A percentile compares a stretch with the other conserved stretches of the same genome.
Evolutionary conservation across 139 green algal genomes (phyloP).

Genomic region (Astrephomene gubernaculifera): DNA sequence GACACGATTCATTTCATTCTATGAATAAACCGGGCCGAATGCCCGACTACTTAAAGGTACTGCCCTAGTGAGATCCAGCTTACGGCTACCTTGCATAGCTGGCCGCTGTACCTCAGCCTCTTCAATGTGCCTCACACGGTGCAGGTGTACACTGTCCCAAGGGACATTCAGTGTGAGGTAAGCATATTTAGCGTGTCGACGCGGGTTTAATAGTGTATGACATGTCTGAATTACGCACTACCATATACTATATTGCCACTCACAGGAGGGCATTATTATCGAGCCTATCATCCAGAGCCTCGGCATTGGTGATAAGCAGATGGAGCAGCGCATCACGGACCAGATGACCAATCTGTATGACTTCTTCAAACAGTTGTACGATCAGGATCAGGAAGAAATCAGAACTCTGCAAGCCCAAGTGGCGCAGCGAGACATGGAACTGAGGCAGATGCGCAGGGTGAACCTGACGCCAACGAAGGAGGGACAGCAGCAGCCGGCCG

Average conservation of each 20-base stretch:
- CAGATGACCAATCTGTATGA: conserved; percentile 53
- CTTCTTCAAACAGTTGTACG: conserved; percentile 55
- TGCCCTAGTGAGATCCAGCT: too few species aligned
- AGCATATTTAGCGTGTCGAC: not conserved
- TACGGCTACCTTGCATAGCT: too few species aligned
- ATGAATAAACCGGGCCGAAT: not conserved
- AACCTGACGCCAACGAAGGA: not conserved
- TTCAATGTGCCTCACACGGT: not conserved
- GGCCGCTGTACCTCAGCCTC: not conserved
- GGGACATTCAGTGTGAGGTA: conserved; percentile 26
- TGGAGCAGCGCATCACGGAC: conserved; percentile 38
- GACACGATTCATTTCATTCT: conserved; percentile 9
- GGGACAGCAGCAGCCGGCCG: too few species aligned
- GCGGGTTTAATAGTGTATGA: not conserved
- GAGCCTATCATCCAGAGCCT: conserved; percentile 47
- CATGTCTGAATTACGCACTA: too few species aligned
- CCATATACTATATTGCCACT: too few species aligned
- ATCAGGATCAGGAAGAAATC: conserved; percentile 50
- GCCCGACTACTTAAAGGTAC: conserved; percentile 36
- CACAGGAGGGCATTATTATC: conserved; percentile 44
- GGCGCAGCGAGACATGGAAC: conserved; percentile 29
- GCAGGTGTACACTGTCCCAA: conserved; percentile 26
- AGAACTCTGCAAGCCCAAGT: conserved; percentile 38
- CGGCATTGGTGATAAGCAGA: conserved; percentile 27
- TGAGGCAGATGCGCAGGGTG: not conserved